phyloP scores from a whole-genome alignment of 805 yeast species.

The Metschnikowia arizonensis region DNA sequence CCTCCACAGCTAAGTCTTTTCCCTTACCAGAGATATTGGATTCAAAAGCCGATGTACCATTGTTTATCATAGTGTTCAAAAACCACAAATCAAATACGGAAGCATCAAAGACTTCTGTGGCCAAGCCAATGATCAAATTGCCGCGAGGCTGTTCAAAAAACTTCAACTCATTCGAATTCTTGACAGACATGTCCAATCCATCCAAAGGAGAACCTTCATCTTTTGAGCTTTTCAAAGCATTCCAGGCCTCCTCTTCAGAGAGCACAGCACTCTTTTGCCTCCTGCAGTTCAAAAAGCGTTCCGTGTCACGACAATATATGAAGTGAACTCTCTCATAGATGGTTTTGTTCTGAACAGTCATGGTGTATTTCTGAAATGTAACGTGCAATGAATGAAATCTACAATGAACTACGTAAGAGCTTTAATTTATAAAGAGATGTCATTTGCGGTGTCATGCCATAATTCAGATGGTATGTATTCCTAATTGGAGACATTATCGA shows the following conservation, averaged over 20 bases:
- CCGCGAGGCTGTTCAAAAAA: slow-evolving; percentile 23
- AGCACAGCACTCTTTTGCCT: slow-evolving; percentile 10
- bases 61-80: slow-evolving; percentile 23
- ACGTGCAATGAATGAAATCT: not conserved
- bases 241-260: slow-evolving; percentile 9
- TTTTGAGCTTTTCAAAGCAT: slow-evolving; percentile 3
- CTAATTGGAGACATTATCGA: not conserved
- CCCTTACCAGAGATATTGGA: slow-evolving; percentile 1
- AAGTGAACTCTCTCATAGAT: slow-evolving; percentile 26
- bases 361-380: not conserved
- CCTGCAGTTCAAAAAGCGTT: slow-evolving; percentile 15
- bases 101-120: slow-evolving; percentile 24
- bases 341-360: slow-evolving; percentile 21
- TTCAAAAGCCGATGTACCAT: slow-evolving; percentile 14
- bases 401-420: not conserved
- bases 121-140: slow-evolving; percentile 24
- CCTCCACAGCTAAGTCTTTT: slow-evolving; percentile 15
- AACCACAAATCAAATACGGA: slow-evolving; percentile 33
- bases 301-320: slow-evolving; percentile 25
- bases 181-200: slow-evolving; percentile 6
- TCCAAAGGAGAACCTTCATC: not conserved
- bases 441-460: not conserved
- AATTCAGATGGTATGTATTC: not conserved
- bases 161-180: slow-evolving; percentile 5
- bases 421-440: not conserved